A percentile compares a stretch with the other conserved stretches of the same genome.
Evolutionary conservation across 371 early-diverging fungal genomes (phyloP).

Genomic region (Mortierella sp.): DNA sequence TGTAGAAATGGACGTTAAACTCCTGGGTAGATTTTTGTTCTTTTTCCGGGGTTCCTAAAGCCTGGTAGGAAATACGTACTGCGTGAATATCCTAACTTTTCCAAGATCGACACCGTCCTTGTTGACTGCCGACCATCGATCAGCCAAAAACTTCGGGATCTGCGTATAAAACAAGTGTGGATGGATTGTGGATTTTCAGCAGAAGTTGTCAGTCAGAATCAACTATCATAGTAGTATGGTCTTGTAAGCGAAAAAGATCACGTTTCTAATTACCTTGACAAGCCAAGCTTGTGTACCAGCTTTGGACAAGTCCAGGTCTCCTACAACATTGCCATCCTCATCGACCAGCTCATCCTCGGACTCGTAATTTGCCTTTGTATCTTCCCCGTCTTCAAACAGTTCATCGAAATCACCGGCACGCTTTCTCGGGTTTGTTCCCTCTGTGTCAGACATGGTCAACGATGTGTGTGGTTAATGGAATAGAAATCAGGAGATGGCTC

Average conservation of each 20-base stretch:
- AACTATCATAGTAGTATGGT: too few relatives aligned
- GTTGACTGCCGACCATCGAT: conserved; percentile 79
- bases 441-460: conserved; percentile 48
- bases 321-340: conserved; percentile 77
- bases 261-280: conserved; percentile 83
- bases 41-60: too few relatives aligned
- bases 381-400: conserved; percentile 73
- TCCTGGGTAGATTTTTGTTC: not conserved
- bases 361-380: conserved; percentile 39
- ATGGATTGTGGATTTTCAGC: not conserved
- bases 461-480: conserved; percentile 1
- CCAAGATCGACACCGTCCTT: conserved; percentile 81
- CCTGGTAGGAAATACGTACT: conserved; percentile 56
- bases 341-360: conserved; percentile 55
- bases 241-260: too few relatives aligned
- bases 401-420: conserved; percentile 64
- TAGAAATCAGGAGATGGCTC: too few relatives aligned
- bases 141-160: conserved; percentile 87
- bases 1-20: not conserved
- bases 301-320: conserved; percentile 75
- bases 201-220: too few relatives aligned
- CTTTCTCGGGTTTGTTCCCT: conserved; percentile 27
- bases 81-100: conserved; percentile 79
- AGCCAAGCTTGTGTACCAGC: conserved; percentile 87
- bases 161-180: conserved; percentile 11